Base-by-base conservation (phyloP, 768 basidiomycete species). In the Astraeus odoratus region DNA sequence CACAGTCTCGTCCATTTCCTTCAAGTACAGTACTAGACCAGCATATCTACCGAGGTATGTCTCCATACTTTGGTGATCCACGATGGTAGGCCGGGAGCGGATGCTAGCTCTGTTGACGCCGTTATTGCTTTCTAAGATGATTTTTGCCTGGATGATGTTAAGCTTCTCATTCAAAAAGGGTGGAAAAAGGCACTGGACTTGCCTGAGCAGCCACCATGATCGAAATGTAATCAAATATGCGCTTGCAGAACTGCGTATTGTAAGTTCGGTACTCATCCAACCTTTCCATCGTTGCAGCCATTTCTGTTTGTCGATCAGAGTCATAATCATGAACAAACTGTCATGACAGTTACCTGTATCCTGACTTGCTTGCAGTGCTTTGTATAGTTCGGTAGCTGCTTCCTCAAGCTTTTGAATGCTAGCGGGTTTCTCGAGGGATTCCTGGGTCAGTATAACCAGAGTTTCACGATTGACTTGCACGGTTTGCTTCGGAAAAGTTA, bases 251-350 rank as follows among this genome's bases (percentile, higher is more conserved):
- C 58, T 97, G 94, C 4, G 73, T 63, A 50, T 95, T 95, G 59
- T 93, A 80, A 2, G 86, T 91, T 48, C 78, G 76, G 59, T 98
- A 98, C 63, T 97, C 95, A 50, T 83, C 80, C 49, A 96, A 68
- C 22, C 93, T 73, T 65, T 93, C 93, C 77, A 94, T 94, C 0
- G 92, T 93, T 6, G 93, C 93, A n/a, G 93, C 91, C 83, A 97
- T 95, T 57, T 95, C 95, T 83, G 37, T 19, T 34, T 12, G 29
- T 23, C 31, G 20, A 25, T 50, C 0, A 34, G 15, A 8, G 29
- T 13, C 5, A 30, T 12, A 19, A 7, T n/a, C 30, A 13, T 37
- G 7, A 15, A 5, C 16, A 34, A 27, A 37, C n/a, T 30, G 37
- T 6, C 37, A 25, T 18, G 39, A 40, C 8, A 35, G 34, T 18